Evolutionary conservation across 208 protist species (phyloP), one percentile per base, ranked within the genome.

Genomic region (Leishmania tropica): DNA sequence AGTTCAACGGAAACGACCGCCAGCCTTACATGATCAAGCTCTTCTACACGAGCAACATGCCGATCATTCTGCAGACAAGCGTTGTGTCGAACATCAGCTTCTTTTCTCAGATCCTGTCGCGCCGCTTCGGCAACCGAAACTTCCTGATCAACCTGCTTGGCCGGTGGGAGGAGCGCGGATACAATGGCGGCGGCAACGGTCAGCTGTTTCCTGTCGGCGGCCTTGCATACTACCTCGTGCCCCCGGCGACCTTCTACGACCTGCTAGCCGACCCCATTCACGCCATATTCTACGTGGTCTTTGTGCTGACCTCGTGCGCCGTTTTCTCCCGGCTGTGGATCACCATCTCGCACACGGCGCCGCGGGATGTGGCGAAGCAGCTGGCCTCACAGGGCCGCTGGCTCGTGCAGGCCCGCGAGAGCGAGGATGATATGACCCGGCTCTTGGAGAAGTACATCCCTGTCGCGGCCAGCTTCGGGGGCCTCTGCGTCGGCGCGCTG

Each of bases 31-130:
- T 99, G 78, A 99, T 99, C 86, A 99, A 99, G 91, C 98, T 99
- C 75, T 99, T 99, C 94, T 99, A 99, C 96, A 99, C 99, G 10
- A 99, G 98, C 81, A 99, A 99, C 93, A 99, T 99, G 91, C 99
- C 99, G 64, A 99, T 99, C 93, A 99, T 99, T 89, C 90, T 99
- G 37, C 99, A 99, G 93, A 99, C 98, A 15, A 99, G 99, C 79
- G 92, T 99, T 37, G 98, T 99, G 19, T 99, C 98, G 56, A 99
- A 99, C 94, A 87, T 99, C 60, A 99, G 99, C 94, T 99, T 99
- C 90, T 93, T 99, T 85, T 99, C 99, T 21, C 99, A 99, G 91
- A 93, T 99, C 11, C 93, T 99, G n/a, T 99, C 98, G 87, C 97
- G 96, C 68, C 95, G 98, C 85, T 99, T 99, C 83, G 94, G 94